Base-by-base conservation (phyloP, 2,329 filamentous ascomycete species). In the Talaromyces verruculosus region DNA sequence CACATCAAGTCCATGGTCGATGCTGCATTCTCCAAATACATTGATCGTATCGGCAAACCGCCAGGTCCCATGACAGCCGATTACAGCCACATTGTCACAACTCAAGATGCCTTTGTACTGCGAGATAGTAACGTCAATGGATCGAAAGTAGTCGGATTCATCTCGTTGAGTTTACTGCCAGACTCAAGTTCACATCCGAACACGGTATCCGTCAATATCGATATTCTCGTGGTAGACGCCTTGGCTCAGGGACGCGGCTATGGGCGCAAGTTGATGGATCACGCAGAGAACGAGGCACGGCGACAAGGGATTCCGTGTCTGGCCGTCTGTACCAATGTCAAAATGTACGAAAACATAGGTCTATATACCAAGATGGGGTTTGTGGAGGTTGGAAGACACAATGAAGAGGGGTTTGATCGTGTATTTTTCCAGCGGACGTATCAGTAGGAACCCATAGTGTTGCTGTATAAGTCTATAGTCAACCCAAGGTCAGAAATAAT, bases 1-100 rank as follows among this genome's bases (percentile, higher is more conserved):
- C 17, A 22, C 5, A 35, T 57, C n/a, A 37, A 57, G 13, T 57
- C 30, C 5, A 57, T 57, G 51, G 51, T 57, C n/a, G 5, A 57
- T n/a, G 30, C n/a, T 35, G 51, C 51, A 37, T 57, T 57, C 51
- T 57, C 51, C 33, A 57, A 57, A 22, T 57, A 57, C n/a, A 57
- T 57, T 22, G 51, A 57, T 22, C 51, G 51, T 37, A 57, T 57
- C 33, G 51, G 51, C 5, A 57, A 37, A 57, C n/a, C 51, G 17
- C 51, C 51, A 22, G 30, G 17, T 37, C 51, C 51, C n/a, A 57
- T 57, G 51, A 37, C 51, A 37, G 30, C 51, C n/a, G 51, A 57
- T 37, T 57, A 57, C n/a, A 17, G n/a, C 51, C 51, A 37, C 51
- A 57, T 57, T 57, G 51, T 57, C 51, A 37, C 17, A 17, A 37